Base-by-base conservation (phyloP, 2,329 filamentous ascomycete genomes). In the Penicillium nordicum region DNA sequence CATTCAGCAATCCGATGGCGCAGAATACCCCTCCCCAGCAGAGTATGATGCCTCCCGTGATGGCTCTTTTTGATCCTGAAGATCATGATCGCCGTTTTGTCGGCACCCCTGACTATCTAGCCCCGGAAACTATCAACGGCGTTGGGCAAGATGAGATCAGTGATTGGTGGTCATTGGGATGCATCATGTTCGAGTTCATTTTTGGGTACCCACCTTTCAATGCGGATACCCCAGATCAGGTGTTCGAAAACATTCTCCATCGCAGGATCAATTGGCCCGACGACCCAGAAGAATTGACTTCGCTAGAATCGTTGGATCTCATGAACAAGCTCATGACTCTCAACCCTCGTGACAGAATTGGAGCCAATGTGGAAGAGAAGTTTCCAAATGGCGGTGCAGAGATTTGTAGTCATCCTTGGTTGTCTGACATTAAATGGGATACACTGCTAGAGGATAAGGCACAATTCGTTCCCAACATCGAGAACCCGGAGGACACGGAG, bases 151-250 rank as follows among this genome's bases (percentile, higher is more conserved):
- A 99, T 69, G 93, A 97, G 73, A 94, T 93, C 64, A 97, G 94
- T 70, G 94, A 99, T 85, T 99, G 94, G 94, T 99, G 94, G 94
- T 97, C 94, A 23, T 82, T 99, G n/a, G 94, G 94, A 0, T 99
- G 95, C 72, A 97, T 99, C 65, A 79, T 97, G 74, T 99, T 97
- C 67, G 94, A 99, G 69, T 97, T 96, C 63, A 78, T 99, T 2
- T 97, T 90, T 69, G 94, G 94, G 1, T 88, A 90, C 56, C 94
- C 94, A 0, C 94, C 94, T 0, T 99, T 99, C 74, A 92, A 97
- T 72, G 94, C 91, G 1, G 80, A 82, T 21, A 92, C 92, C 46
- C 91, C 94, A 0, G 94, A 99, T 66, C 83, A 94, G 65, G 94
- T 99, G 1, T 99, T 99, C 69, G 90, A 97, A 66, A 99, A 99